Base-by-base conservation (phyloP, 2,329 filamentous ascomycete species). In the Xylaria hypoxylon region DNA sequence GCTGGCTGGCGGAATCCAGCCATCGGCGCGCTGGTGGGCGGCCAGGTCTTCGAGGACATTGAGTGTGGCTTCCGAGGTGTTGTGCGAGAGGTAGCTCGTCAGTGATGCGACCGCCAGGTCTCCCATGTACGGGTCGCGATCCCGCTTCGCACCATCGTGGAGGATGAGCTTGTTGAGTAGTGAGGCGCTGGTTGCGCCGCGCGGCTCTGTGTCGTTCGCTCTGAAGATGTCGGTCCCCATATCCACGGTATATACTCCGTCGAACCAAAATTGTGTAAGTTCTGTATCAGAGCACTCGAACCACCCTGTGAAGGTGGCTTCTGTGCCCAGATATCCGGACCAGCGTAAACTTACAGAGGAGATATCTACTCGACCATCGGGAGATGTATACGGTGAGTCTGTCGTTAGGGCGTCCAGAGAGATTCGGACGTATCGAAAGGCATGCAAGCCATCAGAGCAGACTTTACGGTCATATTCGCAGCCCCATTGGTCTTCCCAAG, bases 1-100 rank as follows among this genome's bases (percentile, higher is more conserved):
- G 74, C 82, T 85, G 7, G 84, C 81, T 0, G 84, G 84, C 5
- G 84, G 84, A 52, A 86, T 84, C 84, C 84, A 86, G 3, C 84
- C 84, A 68, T 86, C 84, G 2, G 62, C 74, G 22, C 83, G 74
- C 71, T 86, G 84, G 69, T 86, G 84, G 45, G 78, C 73, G 0
- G 80, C 83, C 38, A 86, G 71, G 70, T 86, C 84, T 8, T 80
- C 83, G 33, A 86, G 74, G 5, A 86, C 81, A 65, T 86, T 85
- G 2, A 77, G 70, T 7, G 80, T 77, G 0, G 83, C 79, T 13
- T 79, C 75, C 0, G 78, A 68, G 38, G 79, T 74, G 68, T 82
- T 70, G 69, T 85, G 84, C 5, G 79, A 83, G 13, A 86, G 70
- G 65, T 84, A 86, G 1, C 78, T 77, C 6, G 84, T 86, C 60